Conservation (phyloP, 352 stramenopile species). For the Phytophthora pini region DNA sequence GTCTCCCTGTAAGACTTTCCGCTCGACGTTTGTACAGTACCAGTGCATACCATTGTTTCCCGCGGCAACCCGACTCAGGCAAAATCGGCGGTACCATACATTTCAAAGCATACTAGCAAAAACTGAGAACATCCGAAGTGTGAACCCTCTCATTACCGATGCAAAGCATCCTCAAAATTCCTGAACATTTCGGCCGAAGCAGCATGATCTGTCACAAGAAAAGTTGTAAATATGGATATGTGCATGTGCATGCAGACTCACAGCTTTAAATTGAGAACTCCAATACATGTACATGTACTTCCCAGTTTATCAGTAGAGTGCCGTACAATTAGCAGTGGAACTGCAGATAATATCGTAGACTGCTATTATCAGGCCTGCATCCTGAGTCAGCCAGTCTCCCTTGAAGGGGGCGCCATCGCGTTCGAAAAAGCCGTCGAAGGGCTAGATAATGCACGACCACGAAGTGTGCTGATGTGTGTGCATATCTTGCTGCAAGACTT, state of each 20-base stretch:
- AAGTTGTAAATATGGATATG: background rate
- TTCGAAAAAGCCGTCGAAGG: conserved; percentile 13
- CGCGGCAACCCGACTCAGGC: background rate
- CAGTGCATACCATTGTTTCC: background rate
- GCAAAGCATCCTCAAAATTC: conserved; percentile 11
- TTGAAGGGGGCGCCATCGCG: conserved; percentile 12
- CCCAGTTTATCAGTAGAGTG: too few species aligned
- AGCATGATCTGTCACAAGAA: conserved; percentile 10
- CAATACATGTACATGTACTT: background rate
- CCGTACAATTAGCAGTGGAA: too few species aligned
- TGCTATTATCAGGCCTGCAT: conserved; percentile 1
- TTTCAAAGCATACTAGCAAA: conserved; percentile 27
- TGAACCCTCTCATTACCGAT: conserved; percentile 24
- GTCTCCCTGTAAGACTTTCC: too few species aligned
- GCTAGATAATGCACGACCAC: background rate
- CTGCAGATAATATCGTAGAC: too few species aligned
- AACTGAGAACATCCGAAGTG: conserved; percentile 30
- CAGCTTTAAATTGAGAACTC: background rate
- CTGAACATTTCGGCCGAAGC: conserved; percentile 24
- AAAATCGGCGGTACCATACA: conserved; percentile 11
- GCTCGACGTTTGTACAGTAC: background rate
- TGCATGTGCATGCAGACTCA: background rate
- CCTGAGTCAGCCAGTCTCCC: conserved; percentile 12
- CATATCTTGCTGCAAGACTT: too few species aligned
- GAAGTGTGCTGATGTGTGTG: background rate